Evolutionary conservation across 2,329 filamentous ascomycete genomes (phyloP).

Genomic region (Scytalidium lignicola): DNA sequence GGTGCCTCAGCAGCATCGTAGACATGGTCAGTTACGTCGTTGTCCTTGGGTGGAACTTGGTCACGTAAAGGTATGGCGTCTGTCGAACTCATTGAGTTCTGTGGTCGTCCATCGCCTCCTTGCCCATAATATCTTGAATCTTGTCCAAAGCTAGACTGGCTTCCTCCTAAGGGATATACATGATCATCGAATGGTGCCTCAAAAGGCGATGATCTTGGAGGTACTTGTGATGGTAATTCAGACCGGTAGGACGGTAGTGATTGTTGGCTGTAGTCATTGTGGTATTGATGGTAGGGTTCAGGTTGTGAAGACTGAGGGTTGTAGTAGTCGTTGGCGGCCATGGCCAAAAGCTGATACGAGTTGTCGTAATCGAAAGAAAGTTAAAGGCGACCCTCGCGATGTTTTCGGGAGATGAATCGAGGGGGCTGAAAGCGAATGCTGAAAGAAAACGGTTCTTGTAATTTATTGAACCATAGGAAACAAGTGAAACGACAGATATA

Average conservation of each 20-base stretch:
- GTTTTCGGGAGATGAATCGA: too few relatives aligned
- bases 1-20: conserved; percentile 48
- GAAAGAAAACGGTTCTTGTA: too few relatives aligned
- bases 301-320: conserved; percentile 14
- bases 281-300: conserved; percentile 9
- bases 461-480: too few relatives aligned
- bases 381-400: not conserved
- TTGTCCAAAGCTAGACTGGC: conserved; percentile 36
- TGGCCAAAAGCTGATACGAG: conserved; percentile 4
- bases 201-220: conserved; percentile 45
- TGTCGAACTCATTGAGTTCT: conserved; percentile 28
- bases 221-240: conserved; percentile 7
- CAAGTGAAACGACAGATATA: too few relatives aligned
- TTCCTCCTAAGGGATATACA: conserved; percentile 48
- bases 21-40: conserved; percentile 50
- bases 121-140: conserved; percentile 55
- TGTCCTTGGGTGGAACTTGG: conserved; percentile 29
- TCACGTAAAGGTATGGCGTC: conserved; percentile 56
- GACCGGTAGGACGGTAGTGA: conserved; percentile 11
- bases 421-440: too few relatives aligned
- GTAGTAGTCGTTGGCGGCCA: conserved; percentile 27
- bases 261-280: conserved; percentile 7
- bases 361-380: not conserved
- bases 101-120: conserved; percentile 32
- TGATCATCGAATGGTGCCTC: conserved; percentile 64